Evolutionary conservation across 208 protist species (phyloP).

Genomic region (Acanthamoeba sp.): DNA sequence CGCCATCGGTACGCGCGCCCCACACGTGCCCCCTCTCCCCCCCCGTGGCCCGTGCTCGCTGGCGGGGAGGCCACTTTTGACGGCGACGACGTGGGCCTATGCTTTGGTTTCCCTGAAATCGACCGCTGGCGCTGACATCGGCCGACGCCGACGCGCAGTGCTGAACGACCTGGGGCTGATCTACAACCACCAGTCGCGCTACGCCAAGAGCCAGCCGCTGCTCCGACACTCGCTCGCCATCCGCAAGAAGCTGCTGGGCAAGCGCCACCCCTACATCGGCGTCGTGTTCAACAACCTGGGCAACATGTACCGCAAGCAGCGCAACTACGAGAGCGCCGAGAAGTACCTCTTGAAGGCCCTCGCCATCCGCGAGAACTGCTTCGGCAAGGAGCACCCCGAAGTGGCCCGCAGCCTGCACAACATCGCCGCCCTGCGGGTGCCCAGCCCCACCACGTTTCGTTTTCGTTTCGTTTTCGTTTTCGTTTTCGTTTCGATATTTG

Average conservation of each 20-base stretch:
- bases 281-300: slow-evolving; percentile 69
- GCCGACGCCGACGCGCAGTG: too few relatives aligned
- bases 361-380: slow-evolving; percentile 49
- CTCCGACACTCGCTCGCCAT: slow-evolving; percentile 53
- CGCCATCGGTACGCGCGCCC: neutral
- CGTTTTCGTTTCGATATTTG: neutral
- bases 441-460: neutral
- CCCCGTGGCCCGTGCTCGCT: neutral
- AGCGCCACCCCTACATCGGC: slow-evolving; percentile 55
- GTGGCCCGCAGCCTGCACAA: slow-evolving; percentile 63
- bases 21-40: too few relatives aligned
- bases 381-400: slow-evolving; percentile 50
- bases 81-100: too few relatives aligned
- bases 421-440: slow-evolving; percentile 36
- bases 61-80: too few relatives aligned
- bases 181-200: slow-evolving; percentile 72
- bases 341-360: slow-evolving; percentile 50
- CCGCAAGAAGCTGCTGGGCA: slow-evolving; percentile 63
- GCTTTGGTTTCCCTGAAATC: too few relatives aligned
- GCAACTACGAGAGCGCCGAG: slow-evolving; percentile 63
- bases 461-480: neutral
- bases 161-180: slow-evolving; percentile 69
- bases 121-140: too few relatives aligned
- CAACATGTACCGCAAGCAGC: slow-evolving; percentile 72
- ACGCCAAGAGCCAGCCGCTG: slow-evolving; percentile 62